Evolutionary conservation across 2,329 filamentous ascomycete genomes (phyloP), one percentile per base, ranked within the genome.

Genomic region (Diaporthe australafricana): DNA sequence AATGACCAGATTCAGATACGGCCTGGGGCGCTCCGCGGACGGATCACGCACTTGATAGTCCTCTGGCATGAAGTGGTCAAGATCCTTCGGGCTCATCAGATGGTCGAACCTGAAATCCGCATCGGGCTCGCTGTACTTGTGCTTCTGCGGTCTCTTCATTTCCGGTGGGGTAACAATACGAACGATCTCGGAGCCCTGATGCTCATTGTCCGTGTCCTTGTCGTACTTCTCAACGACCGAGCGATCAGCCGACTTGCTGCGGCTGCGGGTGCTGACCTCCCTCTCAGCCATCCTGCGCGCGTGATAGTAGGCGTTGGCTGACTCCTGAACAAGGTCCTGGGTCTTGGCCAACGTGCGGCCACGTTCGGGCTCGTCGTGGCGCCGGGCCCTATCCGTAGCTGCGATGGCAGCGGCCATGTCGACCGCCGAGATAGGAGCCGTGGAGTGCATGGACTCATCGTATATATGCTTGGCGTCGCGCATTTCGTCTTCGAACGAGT

Each of bases 31-130:
- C 77, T 89, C 87, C 70, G 84, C 86, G 22, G 87, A 88, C 57
- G 87, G 85, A 71, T 90, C 88, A 47, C 87, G 83, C 5, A 72
- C 63, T 83, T 71, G 79, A 74, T 69, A 70, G 12, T 76, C 50
- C 17, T 32, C 27, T 3, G 72, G 70, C 47, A 35, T 77, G 75
- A 81, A 85, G 65, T 70, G 79, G 56, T 70, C 74, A 47, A 89
- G 79, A 38, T 91, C 87, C 50, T 79, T 79, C 6, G 90, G 90
- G 68, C 85, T 83, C 73, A 91, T 84, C 72, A 87, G 80, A 75
- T 90, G 87, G 77, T 92, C 90, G 72, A 91, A 87, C 66, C 82
- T 84, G 68, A 92, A 89, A 78, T 92, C 90, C n/a, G 90, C 90
- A 76, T 92, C 84, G 2, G 90, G 90, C 9, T 80, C 87, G 74